Conservation (phyloP, 371 early-diverging fungal species). For the Saksenaea oblongispora region DNA sequence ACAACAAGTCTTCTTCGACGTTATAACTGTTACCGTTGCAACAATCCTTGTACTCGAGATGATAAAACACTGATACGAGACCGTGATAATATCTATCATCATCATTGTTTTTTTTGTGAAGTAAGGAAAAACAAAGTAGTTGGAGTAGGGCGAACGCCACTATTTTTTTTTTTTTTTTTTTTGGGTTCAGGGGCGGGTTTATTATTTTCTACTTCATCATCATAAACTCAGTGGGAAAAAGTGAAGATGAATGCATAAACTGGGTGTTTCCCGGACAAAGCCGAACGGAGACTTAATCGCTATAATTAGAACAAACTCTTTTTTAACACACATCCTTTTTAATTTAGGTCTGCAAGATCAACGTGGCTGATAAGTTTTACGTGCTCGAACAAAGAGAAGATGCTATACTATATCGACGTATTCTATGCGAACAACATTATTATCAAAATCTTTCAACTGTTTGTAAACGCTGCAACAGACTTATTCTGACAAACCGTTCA, state of each 20-base stretch:
- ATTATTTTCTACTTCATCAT: conserved; percentile 1
- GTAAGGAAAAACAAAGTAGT: conserved; percentile 2
- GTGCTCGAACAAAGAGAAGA: conserved; percentile 10
- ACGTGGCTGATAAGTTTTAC: conserved; percentile 19
- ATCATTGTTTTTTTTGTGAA: conserved; percentile 23
- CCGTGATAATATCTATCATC: conserved; percentile 14
- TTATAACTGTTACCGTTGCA: conserved; percentile 10
- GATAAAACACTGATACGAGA: conserved; percentile 14
- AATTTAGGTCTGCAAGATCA: conserved; percentile 17
- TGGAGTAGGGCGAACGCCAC: background rate
- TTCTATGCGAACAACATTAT: conserved; percentile 20
- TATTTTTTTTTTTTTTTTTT: conserved; percentile 9
- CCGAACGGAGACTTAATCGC: conserved; percentile 3
- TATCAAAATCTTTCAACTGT: background rate
- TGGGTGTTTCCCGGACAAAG: background rate
- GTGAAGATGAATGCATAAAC: background rate
- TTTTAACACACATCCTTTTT: background rate
- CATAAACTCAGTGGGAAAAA: background rate
- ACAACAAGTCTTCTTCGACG: conserved; percentile 5
- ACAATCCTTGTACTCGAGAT: conserved; percentile 9
- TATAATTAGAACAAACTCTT: background rate
- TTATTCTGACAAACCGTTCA: background rate
- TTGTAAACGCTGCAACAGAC: conserved; percentile 11
- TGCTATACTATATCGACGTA: background rate
- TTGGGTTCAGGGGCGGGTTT: background rate